These are phyloP conservation scores for Bullera alba DNA, from an alignment of 768 basidiomycete species.

Conservation along the genomic window DNA sequence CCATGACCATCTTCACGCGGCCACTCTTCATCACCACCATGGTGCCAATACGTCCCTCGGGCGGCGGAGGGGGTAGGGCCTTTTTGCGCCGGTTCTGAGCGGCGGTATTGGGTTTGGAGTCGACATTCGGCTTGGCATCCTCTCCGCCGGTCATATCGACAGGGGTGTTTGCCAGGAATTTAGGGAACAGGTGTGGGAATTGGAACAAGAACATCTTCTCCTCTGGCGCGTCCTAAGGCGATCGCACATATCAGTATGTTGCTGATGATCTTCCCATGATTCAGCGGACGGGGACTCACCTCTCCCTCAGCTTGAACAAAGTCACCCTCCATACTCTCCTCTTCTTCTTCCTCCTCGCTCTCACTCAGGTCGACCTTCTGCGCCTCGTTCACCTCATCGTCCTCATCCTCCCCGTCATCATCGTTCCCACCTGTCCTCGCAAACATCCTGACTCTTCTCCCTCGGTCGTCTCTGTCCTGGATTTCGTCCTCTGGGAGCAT, in stretches of 20 bases:
- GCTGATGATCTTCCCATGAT: neutral
- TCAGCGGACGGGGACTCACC: conserved; percentile 12
- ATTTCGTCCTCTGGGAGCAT: conserved; percentile 34
- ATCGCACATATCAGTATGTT: neutral
- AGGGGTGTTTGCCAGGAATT: conserved; percentile 52
- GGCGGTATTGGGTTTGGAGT: conserved; percentile 20
- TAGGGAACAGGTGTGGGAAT: conserved; percentile 78
- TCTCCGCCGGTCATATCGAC: conserved; percentile 46
- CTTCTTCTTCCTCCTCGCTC: conserved; percentile 42
- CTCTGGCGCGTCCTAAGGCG: conserved; percentile 40
- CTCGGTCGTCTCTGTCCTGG: conserved; percentile 35
- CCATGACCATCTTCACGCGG: conserved; percentile 74
- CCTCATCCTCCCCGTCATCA: conserved; percentile 5
- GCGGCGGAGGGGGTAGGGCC: conserved; percentile 34
- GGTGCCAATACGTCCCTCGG: conserved; percentile 73
- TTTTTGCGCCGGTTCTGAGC: conserved; percentile 32
- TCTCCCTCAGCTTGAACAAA: conserved; percentile 20
- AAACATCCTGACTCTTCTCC: conserved; percentile 22
- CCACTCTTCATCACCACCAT: conserved; percentile 81
- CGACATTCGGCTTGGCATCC: conserved; percentile 54
- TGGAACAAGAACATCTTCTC: conserved; percentile 72
- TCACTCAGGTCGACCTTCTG: conserved; percentile 43
- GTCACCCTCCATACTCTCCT: conserved; percentile 36
- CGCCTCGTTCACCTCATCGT: conserved; percentile 33
- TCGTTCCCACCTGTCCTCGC: conserved; percentile 19